These are phyloP conservation scores for Cryptosporidium parvum DNA, from an alignment of 169 alveolate species.

Conservation along the genomic window DNA sequence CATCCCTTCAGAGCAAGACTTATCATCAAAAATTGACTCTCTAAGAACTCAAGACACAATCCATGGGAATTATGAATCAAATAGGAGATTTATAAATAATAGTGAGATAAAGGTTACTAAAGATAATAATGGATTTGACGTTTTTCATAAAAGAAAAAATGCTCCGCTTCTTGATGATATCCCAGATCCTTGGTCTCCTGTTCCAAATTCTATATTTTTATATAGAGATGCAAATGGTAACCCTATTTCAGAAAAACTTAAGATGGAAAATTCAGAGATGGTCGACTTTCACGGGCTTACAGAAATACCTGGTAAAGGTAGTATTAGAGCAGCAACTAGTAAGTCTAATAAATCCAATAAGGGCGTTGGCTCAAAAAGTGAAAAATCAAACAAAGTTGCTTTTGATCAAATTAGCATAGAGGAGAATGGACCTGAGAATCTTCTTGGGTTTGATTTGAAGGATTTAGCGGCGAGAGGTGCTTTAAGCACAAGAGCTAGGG, in stretches of 20 bases:
- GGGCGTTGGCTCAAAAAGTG: background rate
- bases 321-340: constrained; percentile 1
- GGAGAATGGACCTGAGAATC: constrained; percentile 1
- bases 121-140: constrained; percentile 49
- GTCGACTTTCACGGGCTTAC: constrained; percentile 71
- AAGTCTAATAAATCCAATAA: background rate
- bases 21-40: constrained; percentile 62
- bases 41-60: constrained; percentile 62
- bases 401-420: constrained; percentile 15
- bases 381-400: background rate
- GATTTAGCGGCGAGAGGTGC: constrained; percentile 53
- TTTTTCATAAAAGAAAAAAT: constrained; percentile 25
- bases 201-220: constrained; percentile 47
- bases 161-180: constrained; percentile 72
- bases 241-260: constrained; percentile 32
- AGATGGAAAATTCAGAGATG: constrained; percentile 27
- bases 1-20: constrained; percentile 58
- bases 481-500: constrained; percentile 29
- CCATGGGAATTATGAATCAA: constrained; percentile 35
- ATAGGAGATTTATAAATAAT: background rate
- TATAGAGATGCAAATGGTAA: constrained; percentile 63
- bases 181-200: constrained; percentile 58
- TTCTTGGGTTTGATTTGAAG: constrained; percentile 54
- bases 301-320: constrained; percentile 54
- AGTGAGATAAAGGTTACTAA: constrained; percentile 23